A percentile compares a stretch with the other conserved stretches of the same genome.
Conservation (phyloP, 2,329 filamentous ascomycete genomes). For the Fusarium secorum region DNA sequence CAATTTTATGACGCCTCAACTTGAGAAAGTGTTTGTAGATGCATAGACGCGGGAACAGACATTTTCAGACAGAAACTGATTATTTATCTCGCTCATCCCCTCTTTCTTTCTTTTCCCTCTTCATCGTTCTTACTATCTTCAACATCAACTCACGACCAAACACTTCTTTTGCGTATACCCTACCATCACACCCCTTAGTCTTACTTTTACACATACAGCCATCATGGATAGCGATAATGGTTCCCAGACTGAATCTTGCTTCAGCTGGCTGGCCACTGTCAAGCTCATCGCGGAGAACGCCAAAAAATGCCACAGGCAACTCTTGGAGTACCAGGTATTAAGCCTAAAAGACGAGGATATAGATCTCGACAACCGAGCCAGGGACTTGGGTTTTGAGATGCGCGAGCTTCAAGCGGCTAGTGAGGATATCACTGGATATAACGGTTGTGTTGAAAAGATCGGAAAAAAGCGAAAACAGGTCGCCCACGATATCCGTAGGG, state of each 20-base stretch:
- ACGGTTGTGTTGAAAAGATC: too few species aligned
- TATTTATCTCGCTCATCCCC: too few species aligned
- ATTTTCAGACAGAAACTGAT: not conserved
- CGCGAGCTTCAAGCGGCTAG: not conserved
- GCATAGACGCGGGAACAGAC: not conserved
- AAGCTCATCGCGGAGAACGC: not conserved
- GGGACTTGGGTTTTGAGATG: not conserved
- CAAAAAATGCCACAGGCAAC: not conserved
- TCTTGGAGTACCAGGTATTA: not conserved
- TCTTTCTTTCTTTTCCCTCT: not conserved
- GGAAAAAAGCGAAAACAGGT: not conserved
- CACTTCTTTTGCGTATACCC: too few species aligned
- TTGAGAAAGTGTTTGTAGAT: not conserved
- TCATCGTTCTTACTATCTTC: not conserved
- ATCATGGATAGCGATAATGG: not conserved
- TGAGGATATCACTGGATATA: not conserved
- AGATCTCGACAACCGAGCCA: not conserved
- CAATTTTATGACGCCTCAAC: not conserved
- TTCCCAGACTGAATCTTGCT: not conserved
- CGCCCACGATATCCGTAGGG: not conserved
- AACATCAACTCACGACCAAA: not conserved
- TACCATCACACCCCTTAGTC: rapidly evolving
- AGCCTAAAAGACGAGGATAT: not conserved
- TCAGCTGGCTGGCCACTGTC: not conserved
- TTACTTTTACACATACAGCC: rapidly evolving